A percentile compares a stretch with the other conserved stretches of the same genome.
Evolutionary conservation across 768 basidiomycete genomes (phyloP).

Genomic region (Chlorophyllum brunneum): DNA sequence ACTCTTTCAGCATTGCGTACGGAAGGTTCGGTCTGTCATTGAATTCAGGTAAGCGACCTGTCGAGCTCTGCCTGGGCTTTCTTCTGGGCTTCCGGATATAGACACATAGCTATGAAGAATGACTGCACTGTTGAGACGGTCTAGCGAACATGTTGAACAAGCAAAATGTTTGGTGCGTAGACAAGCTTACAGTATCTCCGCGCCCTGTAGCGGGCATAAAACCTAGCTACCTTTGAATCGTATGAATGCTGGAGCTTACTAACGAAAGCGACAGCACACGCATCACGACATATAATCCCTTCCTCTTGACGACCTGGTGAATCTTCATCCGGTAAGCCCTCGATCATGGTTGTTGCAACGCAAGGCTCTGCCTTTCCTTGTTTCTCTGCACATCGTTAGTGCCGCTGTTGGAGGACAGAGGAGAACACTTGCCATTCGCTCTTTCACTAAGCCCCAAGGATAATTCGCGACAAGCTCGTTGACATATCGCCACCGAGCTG

Average conservation of each 20-base stretch:
- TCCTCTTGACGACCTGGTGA: slow-evolving; percentile 16
- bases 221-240: neutral
- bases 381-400: neutral
- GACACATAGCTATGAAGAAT: slow-evolving; percentile 23
- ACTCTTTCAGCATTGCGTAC: slow-evolving; percentile 34
- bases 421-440: slow-evolving; percentile 22
- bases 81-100: slow-evolving; percentile 22
- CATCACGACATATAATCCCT: slow-evolving; percentile 17
- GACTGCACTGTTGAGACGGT: slow-evolving; percentile 20
- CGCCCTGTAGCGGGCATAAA: slow-evolving; percentile 1
- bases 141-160: slow-evolving; percentile 11
- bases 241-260: slow-evolving; percentile 15
- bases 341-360: slow-evolving; percentile 18
- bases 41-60: slow-evolving; percentile 28
- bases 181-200: slow-evolving; percentile 10
- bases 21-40: slow-evolving; percentile 23
- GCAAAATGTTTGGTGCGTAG: neutral
- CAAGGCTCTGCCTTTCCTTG: slow-evolving; percentile 5
- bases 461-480: slow-evolving; percentile 23
- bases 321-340: slow-evolving; percentile 15
- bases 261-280: slow-evolving; percentile 20
- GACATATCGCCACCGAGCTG: slow-evolving; percentile 24
- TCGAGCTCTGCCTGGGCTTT: slow-evolving; percentile 22
- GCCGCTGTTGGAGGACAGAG: neutral
- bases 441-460: slow-evolving; percentile 18